These are phyloP conservation scores for Penicillium decumbens DNA, from an alignment of 2,329 filamentous ascomycete species.

Conservation along the genomic window DNA sequence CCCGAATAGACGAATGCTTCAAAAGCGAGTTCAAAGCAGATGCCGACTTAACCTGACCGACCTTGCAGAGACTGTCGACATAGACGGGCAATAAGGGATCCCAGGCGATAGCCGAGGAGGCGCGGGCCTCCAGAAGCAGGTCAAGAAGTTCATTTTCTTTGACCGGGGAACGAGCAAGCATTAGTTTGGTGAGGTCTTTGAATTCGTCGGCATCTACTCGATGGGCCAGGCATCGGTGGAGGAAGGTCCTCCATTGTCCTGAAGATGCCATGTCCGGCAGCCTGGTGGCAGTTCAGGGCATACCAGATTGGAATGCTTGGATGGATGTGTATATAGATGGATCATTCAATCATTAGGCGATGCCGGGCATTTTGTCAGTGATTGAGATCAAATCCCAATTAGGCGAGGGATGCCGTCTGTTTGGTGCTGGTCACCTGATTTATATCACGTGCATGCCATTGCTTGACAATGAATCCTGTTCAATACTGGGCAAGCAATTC, in stretches of 20 bases:
- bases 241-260: conserved; percentile 37
- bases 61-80: conserved; percentile 36
- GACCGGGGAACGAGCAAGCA: conserved; percentile 31
- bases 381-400: conserved; percentile 12
- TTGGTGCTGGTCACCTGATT: conserved; percentile 7
- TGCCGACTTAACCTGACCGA: conserved; percentile 32
- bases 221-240: conserved; percentile 35
- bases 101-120: conserved; percentile 34
- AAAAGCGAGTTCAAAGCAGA: conserved; percentile 33
- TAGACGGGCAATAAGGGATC: conserved; percentile 43
- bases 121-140: conserved; percentile 33
- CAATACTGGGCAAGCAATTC: too few species aligned
- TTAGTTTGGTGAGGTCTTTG: conserved; percentile 33
- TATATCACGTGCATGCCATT: neutral
- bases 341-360: conserved; percentile 1
- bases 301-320: conserved; percentile 5
- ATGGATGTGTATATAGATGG: neutral
- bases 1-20: conserved; percentile 34
- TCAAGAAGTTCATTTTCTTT: conserved; percentile 33
- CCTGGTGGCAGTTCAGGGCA: conserved; percentile 12
- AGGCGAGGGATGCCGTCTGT: conserved; percentile 15
- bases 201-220: conserved; percentile 39
- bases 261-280: conserved; percentile 26
- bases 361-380: conserved; percentile 7
- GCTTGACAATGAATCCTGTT: neutral